Evolutionary conservation across 176 grass and related monocot genomes (phyloP), one percentile per base, ranked within the genome.

Genomic region (Eleusine coracana): DNA sequence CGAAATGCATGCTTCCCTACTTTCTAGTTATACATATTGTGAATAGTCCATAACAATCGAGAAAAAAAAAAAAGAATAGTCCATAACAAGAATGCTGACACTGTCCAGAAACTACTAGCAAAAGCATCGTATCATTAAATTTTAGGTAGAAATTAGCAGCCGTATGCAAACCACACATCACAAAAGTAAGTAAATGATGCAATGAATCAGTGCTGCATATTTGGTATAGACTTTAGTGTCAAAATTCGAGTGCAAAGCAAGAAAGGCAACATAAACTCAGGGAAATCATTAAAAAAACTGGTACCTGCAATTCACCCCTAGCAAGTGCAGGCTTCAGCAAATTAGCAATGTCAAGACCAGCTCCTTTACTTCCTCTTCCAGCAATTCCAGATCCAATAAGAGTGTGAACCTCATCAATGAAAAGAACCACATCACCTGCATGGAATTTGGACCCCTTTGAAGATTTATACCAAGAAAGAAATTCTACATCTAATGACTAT

Each of bases 331-430:
- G 96, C 68, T 99, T 99, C 65, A 99, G 83, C 85, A 99, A 83
- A 84, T 99, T 99, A 50, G 96, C 93, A 81, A 99, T 99, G 81
- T 99, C 96, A 66, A 99, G 91, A 89, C 96, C 96, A 75, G 93
- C 89, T 73, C 93, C 89, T 42, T 96, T 99, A 65, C 91, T 96
- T 84, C 96, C 96, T 93, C 88, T 96, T 85, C 93, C 96, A 83
- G 90, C 93, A 55, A 90, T 82, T 27, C 93, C 93, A 55, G 96
- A 93, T 18, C 93, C 93, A 91, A 96, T 99, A 83, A 99, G 89
- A 85, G 82, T 99, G 86, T 99, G 96, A 56, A 96, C 96, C 59
- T 99, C 96, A 42, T 99, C 93, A 71, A 99, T 86, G 48, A 99
- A 96, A 15, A 99, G 77, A 77, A 99, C 89, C 79, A 96, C 84